Conservation (phyloP, 352 stramenopile species). For the Phytopythium ostracodes region DNA sequence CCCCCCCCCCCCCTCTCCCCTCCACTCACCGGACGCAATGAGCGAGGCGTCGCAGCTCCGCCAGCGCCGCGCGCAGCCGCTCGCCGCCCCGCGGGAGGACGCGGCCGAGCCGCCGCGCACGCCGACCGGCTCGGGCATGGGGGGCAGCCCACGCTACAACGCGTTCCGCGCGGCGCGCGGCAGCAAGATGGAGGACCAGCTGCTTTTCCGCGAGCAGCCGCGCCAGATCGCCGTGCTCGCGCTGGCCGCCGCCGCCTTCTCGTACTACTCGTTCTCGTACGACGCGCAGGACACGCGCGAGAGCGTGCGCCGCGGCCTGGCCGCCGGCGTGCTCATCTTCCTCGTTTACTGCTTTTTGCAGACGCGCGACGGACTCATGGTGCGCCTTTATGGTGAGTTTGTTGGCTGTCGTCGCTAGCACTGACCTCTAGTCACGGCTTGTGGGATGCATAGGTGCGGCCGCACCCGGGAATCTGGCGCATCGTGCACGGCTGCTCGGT, state of each 20-base stretch:
- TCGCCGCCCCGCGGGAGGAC: neutral
- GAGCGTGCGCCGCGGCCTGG: slow-evolving; percentile 63
- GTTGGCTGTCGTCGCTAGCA: neutral
- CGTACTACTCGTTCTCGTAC: slow-evolving; percentile 82
- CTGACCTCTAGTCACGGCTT: neutral
- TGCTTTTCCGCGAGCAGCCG: slow-evolving; percentile 78
- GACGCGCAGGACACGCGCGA: slow-evolving; percentile 60
- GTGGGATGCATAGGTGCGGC: slow-evolving; percentile 31
- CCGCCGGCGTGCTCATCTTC: slow-evolving; percentile 70
- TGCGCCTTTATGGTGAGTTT: slow-evolving; percentile 17
- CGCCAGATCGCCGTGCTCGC: slow-evolving; percentile 73
- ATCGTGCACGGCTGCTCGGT: slow-evolving; percentile 78
- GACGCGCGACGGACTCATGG: slow-evolving; percentile 72
- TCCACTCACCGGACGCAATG: neutral
- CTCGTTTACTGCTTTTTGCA: slow-evolving; percentile 86
- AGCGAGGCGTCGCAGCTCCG: slow-evolving; percentile 1
- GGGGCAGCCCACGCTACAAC: slow-evolving; percentile 40
- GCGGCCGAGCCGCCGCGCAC: neutral
- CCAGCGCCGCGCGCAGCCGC: slow-evolving; percentile 4
- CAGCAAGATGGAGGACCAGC: slow-evolving; percentile 52
- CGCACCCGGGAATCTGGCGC: slow-evolving; percentile 74
- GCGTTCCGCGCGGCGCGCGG: slow-evolving; percentile 58
- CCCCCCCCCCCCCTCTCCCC: neutral
- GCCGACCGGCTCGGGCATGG: neutral
- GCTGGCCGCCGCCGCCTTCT: slow-evolving; percentile 51